Base-by-base conservation (phyloP, 306 rosid species). In the Adenanthera pavonina region DNA sequence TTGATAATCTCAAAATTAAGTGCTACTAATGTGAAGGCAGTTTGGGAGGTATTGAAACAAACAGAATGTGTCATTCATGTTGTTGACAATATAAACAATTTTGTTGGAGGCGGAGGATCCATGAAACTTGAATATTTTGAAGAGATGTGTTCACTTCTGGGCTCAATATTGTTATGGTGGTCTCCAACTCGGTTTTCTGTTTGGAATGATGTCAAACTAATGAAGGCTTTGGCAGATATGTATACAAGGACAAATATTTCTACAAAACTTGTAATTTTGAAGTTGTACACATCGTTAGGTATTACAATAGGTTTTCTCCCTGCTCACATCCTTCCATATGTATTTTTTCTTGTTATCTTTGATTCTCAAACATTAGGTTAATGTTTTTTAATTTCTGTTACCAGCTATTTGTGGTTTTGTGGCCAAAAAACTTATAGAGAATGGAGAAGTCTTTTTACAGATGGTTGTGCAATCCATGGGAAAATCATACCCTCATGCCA, bases 281-380 rank as follows among this genome's bases (percentile, higher is more conserved):
- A 88, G 90, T 76, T 95, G 85, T 91, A 86, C 90, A 87, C 94
- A 48, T 86, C 97, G 72, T 72, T 93, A 91, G 97, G 99, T 95
- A 93, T 81, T 60, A 76, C 79, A 79, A 47, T 43, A 68, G 49
- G 53, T 35, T 5, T 20, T 69, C 38, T 69, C 72, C 56, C 57
- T 19, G 62, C 38, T 1, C 5, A 19, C 69, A 48, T 38, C 41
- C 57, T 13, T 19, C 44, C 2, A 19, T 56, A 66, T 34, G 40
- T 34, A 47, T 48, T 61, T 85, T 43, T 85, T 25, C n/a, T 54
- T 40, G 44, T 77, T 36, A 69, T 49, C 38, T 57, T 82, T 56
- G 20, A 34, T 73, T 75, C 64, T 82, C 54, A n/a, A 54, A 43
- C 69, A 40, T 76, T 66, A 36, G 41, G 72, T 46, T 35, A 72